Evolutionary conservation across 1,284 basidiomycete genomes (phyloP).

Genomic region (Sanghuangporus baumii): DNA sequence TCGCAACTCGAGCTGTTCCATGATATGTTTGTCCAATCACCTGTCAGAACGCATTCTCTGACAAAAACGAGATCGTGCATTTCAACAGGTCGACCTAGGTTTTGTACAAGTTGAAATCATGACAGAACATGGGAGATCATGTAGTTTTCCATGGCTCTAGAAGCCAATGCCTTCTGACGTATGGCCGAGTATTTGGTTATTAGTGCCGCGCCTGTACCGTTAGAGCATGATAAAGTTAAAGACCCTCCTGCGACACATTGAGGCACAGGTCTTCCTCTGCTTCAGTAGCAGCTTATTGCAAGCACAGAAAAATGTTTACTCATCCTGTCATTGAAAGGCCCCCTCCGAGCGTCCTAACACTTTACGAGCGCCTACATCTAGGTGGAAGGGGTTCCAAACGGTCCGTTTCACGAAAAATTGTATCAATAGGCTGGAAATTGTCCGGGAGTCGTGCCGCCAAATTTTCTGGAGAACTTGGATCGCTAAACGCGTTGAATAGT

Average conservation of each 20-base stretch:
- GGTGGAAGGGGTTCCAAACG: background rate
- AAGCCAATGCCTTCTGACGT: background rate
- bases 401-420: background rate
- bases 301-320: background rate
- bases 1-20: background rate
- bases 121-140: background rate
- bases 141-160: background rate
- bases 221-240: background rate
- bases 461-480: too few species aligned
- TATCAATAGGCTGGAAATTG: too few species aligned
- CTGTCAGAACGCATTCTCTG: conserved; percentile 2
- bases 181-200: background rate
- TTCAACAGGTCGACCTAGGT: background rate
- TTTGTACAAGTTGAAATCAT: background rate
- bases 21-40: conserved; percentile 1
- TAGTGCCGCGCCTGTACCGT: background rate
- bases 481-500: too few species aligned
- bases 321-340: background rate
- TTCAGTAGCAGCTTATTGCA: background rate
- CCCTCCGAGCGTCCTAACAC: background rate
- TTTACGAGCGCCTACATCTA: background rate
- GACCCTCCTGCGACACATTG: background rate
- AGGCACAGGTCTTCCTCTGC: background rate
- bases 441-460: too few species aligned
- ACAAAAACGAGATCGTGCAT: conserved; percentile 11